These are phyloP conservation scores for Cladochytrium replicatum DNA, from an alignment of 192 early-diverging fungal species.

Conservation along the genomic window DNA sequence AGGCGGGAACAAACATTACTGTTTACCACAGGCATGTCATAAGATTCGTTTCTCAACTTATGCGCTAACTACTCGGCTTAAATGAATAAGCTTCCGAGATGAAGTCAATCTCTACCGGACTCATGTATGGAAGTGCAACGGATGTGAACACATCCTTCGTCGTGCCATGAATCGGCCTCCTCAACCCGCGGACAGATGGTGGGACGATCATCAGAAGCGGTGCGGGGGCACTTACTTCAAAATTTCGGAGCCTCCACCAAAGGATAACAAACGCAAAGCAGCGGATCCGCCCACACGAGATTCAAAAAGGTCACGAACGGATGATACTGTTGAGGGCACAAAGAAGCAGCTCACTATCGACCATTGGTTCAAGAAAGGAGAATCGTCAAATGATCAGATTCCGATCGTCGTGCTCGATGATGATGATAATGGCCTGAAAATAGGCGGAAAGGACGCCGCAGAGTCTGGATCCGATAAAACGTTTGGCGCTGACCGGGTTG, in stretches of 20 bases:
- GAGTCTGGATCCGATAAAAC: too few relatives aligned
- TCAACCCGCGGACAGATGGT: slow-evolving; percentile 61
- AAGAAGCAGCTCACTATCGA: too few relatives aligned
- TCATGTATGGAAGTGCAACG: slow-evolving; percentile 56
- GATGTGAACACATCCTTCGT: slow-evolving; percentile 24
- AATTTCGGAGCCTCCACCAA: slow-evolving; percentile 40
- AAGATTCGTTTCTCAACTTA: neutral
- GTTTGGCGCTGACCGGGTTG: too few relatives aligned
- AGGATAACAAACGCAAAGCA: slow-evolving; percentile 19
- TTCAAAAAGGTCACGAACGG: too few relatives aligned
- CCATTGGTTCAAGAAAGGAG: too few relatives aligned
- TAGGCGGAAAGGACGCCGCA: too few relatives aligned
- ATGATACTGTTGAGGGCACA: too few relatives aligned
- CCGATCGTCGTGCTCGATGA: too few relatives aligned
- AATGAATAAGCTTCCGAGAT: slow-evolving; percentile 38
- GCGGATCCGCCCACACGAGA: too few relatives aligned
- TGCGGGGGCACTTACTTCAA: slow-evolving; percentile 62
- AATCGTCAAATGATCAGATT: too few relatives aligned
- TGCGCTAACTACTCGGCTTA: neutral
- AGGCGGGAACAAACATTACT: slow-evolving; percentile 42
- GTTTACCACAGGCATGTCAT: slow-evolving; percentile 44
- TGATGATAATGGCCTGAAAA: too few relatives aligned
- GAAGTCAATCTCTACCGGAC: slow-evolving; percentile 55
- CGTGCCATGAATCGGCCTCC: slow-evolving; percentile 60
- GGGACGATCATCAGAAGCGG: slow-evolving; percentile 36